Evolutionary conservation across 192 early-diverging fungal genomes (phyloP).

Genomic region (Rhizoclosmatium globosum): DNA sequence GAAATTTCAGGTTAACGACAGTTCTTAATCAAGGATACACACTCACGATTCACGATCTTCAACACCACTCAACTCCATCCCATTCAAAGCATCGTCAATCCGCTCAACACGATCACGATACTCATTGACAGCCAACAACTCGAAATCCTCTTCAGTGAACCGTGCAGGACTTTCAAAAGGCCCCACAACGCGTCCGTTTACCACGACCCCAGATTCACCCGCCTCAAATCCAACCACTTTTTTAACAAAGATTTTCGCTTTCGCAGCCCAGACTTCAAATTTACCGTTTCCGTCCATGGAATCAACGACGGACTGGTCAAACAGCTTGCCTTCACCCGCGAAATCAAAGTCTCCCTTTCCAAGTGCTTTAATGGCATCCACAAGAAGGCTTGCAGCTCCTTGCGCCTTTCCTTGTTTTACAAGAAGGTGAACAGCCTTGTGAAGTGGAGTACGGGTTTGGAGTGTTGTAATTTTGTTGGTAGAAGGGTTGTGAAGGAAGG

Average conservation of each 20-base stretch:
- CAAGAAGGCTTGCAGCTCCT: neutral
- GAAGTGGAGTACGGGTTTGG: neutral
- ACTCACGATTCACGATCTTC: slow-evolving; percentile 27
- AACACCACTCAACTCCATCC: slow-evolving; percentile 6
- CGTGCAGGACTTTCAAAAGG: slow-evolving; percentile 29
- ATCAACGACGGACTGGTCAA: neutral
- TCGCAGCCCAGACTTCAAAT: slow-evolving; percentile 11
- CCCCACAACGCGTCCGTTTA: slow-evolving; percentile 54
- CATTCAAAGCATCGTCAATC: slow-evolving; percentile 41
- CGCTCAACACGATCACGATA: slow-evolving; percentile 37
- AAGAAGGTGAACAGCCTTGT: slow-evolving; percentile 13
- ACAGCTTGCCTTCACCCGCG: neutral
- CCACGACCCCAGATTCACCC: slow-evolving; percentile 40
- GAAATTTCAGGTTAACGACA: neutral
- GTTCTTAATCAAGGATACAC: too few relatives aligned
- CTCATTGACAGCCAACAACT: slow-evolving; percentile 69
- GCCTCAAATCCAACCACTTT: slow-evolving; percentile 28
- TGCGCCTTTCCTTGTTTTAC: neutral
- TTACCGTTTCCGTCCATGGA: neutral
- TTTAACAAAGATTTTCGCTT: neutral
- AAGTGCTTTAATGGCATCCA: neutral
- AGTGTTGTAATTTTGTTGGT: neutral
- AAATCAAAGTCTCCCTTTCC: slow-evolving; percentile 6
- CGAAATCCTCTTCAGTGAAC: slow-evolving; percentile 67
- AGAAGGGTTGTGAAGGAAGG: slow-evolving; percentile 63